Conservation (phyloP, 2,329 filamentous ascomycete genomes). For the Pseudocercospora crystallina region DNA sequence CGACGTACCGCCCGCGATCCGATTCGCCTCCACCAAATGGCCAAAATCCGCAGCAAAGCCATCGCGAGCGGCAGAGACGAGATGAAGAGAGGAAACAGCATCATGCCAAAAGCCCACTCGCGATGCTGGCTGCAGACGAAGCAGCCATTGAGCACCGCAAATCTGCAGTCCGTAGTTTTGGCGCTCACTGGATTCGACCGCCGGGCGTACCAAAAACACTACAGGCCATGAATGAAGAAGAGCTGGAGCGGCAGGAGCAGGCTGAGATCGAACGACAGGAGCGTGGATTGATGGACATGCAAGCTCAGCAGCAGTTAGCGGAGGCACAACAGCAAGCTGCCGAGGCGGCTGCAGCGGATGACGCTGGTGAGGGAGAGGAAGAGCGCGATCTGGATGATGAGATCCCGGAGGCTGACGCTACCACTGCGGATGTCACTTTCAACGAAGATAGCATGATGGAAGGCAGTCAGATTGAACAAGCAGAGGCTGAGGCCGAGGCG, state of each 20-base stretch:
- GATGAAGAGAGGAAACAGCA: constrained; percentile 35
- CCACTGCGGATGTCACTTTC: constrained; percentile 48
- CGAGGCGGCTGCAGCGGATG: constrained; percentile 41
- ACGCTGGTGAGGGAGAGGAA: constrained; percentile 52
- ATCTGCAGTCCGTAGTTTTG: constrained; percentile 80
- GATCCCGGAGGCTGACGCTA: constrained; percentile 61
- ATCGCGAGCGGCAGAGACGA: constrained; percentile 34
- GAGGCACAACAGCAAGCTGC: constrained; percentile 40
- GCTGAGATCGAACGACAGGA: constrained; percentile 71
- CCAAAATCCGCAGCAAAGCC: constrained; percentile 27
- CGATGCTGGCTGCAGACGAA: constrained; percentile 74
- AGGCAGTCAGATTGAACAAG: constrained; percentile 43
- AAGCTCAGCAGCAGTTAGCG: constrained; percentile 60
- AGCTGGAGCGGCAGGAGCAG: constrained; percentile 82
- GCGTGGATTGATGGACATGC: constrained; percentile 70
- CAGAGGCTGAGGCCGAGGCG: constrained; percentile 42
- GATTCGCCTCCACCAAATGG: constrained; percentile 27
- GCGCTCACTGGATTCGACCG: constrained; percentile 85
- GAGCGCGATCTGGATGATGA: constrained; percentile 58
- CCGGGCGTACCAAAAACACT: constrained; percentile 86
- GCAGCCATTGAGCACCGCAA: constrained; percentile 73
- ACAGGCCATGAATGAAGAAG: constrained; percentile 85
- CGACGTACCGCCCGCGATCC: constrained; percentile 28
- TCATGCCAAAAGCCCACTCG: constrained; percentile 58
- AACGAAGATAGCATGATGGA: constrained; percentile 51